Base-by-base conservation (phyloP, 169 alveolate genomes). In the Cryptosporidium sp. region DNA sequence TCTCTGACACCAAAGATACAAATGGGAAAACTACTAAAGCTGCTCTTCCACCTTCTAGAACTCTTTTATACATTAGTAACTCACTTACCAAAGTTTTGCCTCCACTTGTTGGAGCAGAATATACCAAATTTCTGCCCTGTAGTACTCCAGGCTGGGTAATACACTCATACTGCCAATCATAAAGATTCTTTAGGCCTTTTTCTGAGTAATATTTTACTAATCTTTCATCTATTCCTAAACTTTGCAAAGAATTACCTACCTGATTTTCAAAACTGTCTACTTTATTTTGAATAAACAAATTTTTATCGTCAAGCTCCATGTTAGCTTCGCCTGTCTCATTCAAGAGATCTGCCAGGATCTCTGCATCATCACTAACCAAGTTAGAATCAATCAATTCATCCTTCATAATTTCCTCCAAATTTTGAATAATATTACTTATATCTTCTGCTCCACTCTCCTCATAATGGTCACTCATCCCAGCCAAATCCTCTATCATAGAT, bases 81-180 rank as follows among this genome's bases (percentile, higher is more conserved):
- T 95, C 97, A 31, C 95, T 92, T 12, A 95, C 97, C 26, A 95
- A 73, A 18, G 96, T 85, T 75, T 95, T 95, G n/a, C 97, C 97
- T 3, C 96, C 96, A 51, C 96, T 91, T 16, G 97, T 95, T 33
- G 97, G 97, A 14, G 97, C 96, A 33, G 95, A 93, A 87, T 95
- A 95, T 33, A 95, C 91, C 39, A 95, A 84, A 31, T 93, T 93
- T 29, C 85, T 23, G 5, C 92, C 94, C 7, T 75, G 80, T 33
- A 91, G 39, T 21, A 91, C 91, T 0, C 92, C 89, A 7, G 92
- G 72, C 71, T 85, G 72, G 16, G 91, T 75, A 69, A 92, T 91
- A 37, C 94, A 92, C 75, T 86, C 94, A 33, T 85, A 56, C 58
- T 92, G 94, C 94, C 94, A 92, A 4, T 67, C 86, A 9, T 85